phyloP scores from a whole-genome alignment of 2,329 filamentous ascomycete genomes.

The Paecilomyces formosus region DNA sequence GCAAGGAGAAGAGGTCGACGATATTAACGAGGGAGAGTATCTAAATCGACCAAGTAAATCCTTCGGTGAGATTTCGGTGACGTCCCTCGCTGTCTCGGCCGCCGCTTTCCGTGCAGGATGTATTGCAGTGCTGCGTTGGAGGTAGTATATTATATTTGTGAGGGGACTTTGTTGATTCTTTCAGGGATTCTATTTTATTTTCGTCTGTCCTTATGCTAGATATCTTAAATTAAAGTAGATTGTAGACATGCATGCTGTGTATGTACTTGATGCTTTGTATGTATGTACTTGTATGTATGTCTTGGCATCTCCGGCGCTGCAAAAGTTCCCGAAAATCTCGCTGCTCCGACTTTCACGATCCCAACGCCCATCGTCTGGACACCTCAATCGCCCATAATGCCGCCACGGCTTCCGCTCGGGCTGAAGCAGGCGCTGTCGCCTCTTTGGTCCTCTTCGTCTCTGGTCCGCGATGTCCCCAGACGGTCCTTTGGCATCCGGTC shows the following conservation, averaged over 20 bases:
- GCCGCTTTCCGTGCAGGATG: no score
- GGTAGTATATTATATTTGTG: no score
- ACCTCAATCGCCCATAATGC: slow-evolving; percentile 17
- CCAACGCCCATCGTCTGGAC: background rate
- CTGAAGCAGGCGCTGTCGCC: slow-evolving; percentile 21
- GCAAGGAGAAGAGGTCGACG: no score
- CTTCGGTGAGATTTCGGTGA: background rate
- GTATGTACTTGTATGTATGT: no score
- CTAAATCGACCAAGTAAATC: background rate
- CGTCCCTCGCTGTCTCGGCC: background rate
- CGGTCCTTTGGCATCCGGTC: slow-evolving; percentile 49
- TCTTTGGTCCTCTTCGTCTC: slow-evolving; percentile 17
- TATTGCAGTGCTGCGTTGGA: no score
- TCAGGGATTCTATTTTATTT: no score
- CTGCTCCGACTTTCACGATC: background rate
- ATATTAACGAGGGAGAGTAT: no score
- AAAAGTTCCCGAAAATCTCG: background rate
- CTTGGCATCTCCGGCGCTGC: background rate
- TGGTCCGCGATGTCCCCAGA: slow-evolving; percentile 16
- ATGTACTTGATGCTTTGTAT: no score
- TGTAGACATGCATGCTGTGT: no score
- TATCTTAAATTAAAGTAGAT: background rate
- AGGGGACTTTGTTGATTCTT: no score
- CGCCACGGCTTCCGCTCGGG: slow-evolving; percentile 25
- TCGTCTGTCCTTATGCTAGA: no score